Conservation (phyloP, 2,329 filamentous ascomycete species). For the Pseudomassariella vexata region DNA sequence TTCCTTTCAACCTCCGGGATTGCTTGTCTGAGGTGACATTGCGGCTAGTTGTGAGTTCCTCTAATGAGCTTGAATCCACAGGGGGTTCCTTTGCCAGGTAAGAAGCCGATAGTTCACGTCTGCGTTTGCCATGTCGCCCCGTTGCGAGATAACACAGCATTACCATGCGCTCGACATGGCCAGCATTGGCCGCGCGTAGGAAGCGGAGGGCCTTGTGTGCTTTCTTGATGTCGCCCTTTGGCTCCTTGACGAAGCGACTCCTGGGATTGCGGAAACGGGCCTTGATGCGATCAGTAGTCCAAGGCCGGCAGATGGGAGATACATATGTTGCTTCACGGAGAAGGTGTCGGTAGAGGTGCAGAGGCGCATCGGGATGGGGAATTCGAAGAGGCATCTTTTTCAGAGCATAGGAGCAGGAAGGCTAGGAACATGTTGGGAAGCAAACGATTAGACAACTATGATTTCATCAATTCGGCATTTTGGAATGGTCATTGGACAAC, state of each 20-base stretch:
- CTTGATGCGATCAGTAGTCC: slow-evolving; percentile 36
- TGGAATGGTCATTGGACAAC: too few species aligned
- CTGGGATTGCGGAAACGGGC: slow-evolving; percentile 40
- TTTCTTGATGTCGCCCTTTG: slow-evolving; percentile 27
- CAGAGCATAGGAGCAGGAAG: not conserved
- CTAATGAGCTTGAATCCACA: slow-evolving; percentile 33
- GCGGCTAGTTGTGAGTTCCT: slow-evolving; percentile 15
- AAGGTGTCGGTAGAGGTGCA: slow-evolving; percentile 52
- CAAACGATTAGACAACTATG: too few species aligned
- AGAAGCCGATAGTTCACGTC: slow-evolving; percentile 38
- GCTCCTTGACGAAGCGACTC: slow-evolving; percentile 21
- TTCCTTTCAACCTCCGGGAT: not conserved
- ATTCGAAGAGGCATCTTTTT: slow-evolving; percentile 28
- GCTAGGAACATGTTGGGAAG: not conserved
- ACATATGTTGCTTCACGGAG: slow-evolving; percentile 58
- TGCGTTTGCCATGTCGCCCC: slow-evolving; percentile 45
- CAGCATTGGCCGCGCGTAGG: slow-evolving; percentile 48
- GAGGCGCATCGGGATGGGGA: slow-evolving; percentile 22
- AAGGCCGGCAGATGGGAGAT: slow-evolving; percentile 41
- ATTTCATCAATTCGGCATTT: too few species aligned
- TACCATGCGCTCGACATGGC: slow-evolving; percentile 40
- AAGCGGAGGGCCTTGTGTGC: slow-evolving; percentile 38
- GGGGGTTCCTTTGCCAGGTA: slow-evolving; percentile 33
- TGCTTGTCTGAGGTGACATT: slow-evolving; percentile 1
- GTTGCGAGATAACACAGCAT: slow-evolving; percentile 43